Base-by-base conservation (phyloP, 2,329 filamentous ascomycete species). In the Stagonosporopsis rhizophila region DNA sequence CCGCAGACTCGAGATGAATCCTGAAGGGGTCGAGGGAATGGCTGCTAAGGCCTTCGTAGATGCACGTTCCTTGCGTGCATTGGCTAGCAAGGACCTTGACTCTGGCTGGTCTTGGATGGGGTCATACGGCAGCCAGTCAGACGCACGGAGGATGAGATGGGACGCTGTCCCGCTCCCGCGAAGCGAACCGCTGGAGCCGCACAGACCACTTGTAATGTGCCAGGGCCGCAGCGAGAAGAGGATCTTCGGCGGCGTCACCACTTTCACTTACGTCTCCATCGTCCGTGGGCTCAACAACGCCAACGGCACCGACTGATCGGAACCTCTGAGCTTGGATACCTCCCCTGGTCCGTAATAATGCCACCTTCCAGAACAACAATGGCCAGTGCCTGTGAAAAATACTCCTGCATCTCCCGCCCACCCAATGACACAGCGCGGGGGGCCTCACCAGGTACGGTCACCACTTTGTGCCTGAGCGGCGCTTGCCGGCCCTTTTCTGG, bases 141-240 rank as follows among this genome's bases (percentile, higher is more conserved):
- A 37, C 53, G 38, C 23, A 37, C 30, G 19, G 47, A 47, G 53
- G 25, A 48, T 52, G 48, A 52, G 35, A 6, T 23, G 23, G 28
- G 44, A 49, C 25, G n/a, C 27, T 19, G 9, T 44, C 19, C 55
- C 49, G 49, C 39, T 52, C 48, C 48, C 48, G 48, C 49, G 55
- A 53, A 49, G 44, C 55, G 55, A 58, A 53, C 55, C 49, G 34
- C 49, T 58, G 45, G 55, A 58, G 55, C 49, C 35, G 55, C 49
- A 50, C 55, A 42, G 53, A 27, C 44, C 45, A 41, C 19, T 32
- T 15, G 9, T 2, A 41, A 41, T 37, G 30, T 39, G 46, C 46
- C 34, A 35, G 27, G 11, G 25, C 22, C 35, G 17, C n/a, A 5
- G 14, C 25, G 17, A 39, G 48, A 35, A 22, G 37, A 57, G 49